Evolutionary conservation across 2,329 filamentous ascomycete genomes (phyloP).

Genomic region (Colletotrichum coccodes): DNA sequence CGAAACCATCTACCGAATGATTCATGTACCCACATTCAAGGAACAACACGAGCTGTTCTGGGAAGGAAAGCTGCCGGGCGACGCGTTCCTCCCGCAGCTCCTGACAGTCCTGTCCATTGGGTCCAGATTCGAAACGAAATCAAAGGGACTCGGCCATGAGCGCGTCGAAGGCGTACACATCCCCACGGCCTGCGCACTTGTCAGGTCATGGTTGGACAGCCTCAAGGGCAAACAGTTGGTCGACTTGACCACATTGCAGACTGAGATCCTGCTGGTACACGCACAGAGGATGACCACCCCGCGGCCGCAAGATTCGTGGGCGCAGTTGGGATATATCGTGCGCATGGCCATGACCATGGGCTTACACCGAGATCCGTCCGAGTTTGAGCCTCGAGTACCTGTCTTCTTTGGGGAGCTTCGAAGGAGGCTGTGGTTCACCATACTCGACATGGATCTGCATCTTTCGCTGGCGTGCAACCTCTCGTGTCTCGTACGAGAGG

Average conservation of each 20-base stretch:
- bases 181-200: slow-evolving; percentile 65
- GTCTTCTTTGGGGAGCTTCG: slow-evolving; percentile 64
- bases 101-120: slow-evolving; percentile 63
- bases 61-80: slow-evolving; percentile 56
- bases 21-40: slow-evolving; percentile 63
- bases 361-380: slow-evolving; percentile 65
- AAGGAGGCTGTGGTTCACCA: slow-evolving; percentile 65
- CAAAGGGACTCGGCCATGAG: slow-evolving; percentile 60
- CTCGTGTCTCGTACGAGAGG: slow-evolving; percentile 61
- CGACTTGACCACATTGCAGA: slow-evolving; percentile 63
- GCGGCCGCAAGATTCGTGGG: slow-evolving; percentile 62
- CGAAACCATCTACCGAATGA: slow-evolving; percentile 63
- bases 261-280: slow-evolving; percentile 63
- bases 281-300: slow-evolving; percentile 61
- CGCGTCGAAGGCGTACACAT: slow-evolving; percentile 65
- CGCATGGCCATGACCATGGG: slow-evolving; percentile 70
- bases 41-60: slow-evolving; percentile 63
- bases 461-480: slow-evolving; percentile 63
- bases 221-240: slow-evolving; percentile 62
- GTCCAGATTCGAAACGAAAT: slow-evolving; percentile 62
- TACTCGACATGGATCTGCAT: slow-evolving; percentile 67
- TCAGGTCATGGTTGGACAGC: slow-evolving; percentile 63
- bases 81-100: slow-evolving; percentile 64
- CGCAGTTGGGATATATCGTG: slow-evolving; percentile 64
- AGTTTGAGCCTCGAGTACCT: slow-evolving; percentile 59